Conservation (phyloP, 2,329 filamentous ascomycete species). For the Penicillium polonicum region DNA sequence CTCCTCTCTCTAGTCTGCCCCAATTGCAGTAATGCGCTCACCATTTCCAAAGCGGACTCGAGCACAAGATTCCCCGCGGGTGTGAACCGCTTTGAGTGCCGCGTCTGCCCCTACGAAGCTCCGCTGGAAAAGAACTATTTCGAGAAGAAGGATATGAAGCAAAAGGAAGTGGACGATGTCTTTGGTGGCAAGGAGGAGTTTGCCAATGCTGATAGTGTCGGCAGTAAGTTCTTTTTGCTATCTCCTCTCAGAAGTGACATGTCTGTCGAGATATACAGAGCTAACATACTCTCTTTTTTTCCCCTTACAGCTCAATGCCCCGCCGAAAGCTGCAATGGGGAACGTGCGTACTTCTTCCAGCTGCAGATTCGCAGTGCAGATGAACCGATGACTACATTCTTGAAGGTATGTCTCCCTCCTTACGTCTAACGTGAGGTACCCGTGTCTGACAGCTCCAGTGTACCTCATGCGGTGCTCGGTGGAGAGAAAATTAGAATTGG, state of each 20-base stretch:
- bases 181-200: constrained; percentile 85
- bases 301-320: constrained; percentile 69
- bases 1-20: constrained; percentile 44
- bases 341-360: constrained; percentile 90
- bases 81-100: constrained; percentile 85
- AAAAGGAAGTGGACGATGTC: constrained; percentile 85
- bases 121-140: constrained; percentile 75
- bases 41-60: constrained; percentile 44
- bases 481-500: constrained; percentile 48
- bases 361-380: constrained; percentile 97
- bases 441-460: constrained; percentile 39
- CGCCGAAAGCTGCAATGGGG: constrained; percentile 73
- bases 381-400: constrained; percentile 97
- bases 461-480: constrained; percentile 46
- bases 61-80: constrained; percentile 42
- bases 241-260: neutral
- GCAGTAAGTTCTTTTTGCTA: constrained; percentile 45
- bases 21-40: constrained; percentile 51
- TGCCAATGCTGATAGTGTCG: constrained; percentile 85
- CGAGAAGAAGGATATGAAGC: constrained; percentile 75
- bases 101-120: constrained; percentile 91
- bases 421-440: constrained; percentile 14
- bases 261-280: neutral
- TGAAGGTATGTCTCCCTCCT: constrained; percentile 60
- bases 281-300: constrained; percentile 1